Conservation (phyloP, 148 eudicot species). For the Oxyria digyna region DNA sequence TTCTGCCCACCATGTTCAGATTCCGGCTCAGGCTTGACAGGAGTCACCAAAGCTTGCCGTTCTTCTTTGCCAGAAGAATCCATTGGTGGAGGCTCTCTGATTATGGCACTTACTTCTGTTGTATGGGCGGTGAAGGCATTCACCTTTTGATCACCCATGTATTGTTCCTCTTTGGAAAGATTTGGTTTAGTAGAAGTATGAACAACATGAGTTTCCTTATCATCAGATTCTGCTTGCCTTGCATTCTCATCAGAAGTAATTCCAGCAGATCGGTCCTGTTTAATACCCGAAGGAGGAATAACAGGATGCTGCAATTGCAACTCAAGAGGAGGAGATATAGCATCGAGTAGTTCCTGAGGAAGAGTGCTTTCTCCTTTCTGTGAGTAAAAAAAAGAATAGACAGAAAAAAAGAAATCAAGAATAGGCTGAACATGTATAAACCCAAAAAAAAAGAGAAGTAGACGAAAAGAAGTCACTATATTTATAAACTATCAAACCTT, state of each 20-base stretch:
- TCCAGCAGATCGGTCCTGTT: conserved; percentile 38
- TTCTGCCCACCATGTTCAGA: conserved; percentile 35
- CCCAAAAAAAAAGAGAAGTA: conserved; percentile 3
- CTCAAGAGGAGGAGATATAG: conserved; percentile 76
- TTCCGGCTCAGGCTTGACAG: conserved; percentile 55
- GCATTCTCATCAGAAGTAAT: conserved; percentile 36
- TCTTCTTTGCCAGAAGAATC: conserved; percentile 50
- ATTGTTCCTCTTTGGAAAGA: conserved; percentile 35
- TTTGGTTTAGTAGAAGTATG: conserved; percentile 23
- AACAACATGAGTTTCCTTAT: conserved; percentile 35
- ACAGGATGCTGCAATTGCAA: conserved; percentile 41
- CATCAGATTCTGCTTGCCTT: conserved; percentile 38
- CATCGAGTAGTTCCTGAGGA: conserved; percentile 78
- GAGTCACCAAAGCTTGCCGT: conserved; percentile 22
- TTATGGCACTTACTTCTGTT: conserved; percentile 23
- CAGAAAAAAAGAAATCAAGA: background rate
- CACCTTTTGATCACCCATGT: conserved; percentile 41
- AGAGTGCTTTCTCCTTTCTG: conserved; percentile 91
- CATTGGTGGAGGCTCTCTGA: conserved; percentile 36
- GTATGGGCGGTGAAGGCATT: conserved; percentile 19
- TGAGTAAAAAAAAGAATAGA: conserved; percentile 7
- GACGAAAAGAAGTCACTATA: conserved; percentile 7
- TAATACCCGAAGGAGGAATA: conserved; percentile 33
- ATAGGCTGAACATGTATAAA: background rate
- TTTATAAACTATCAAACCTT: conserved; percentile 38